Evolutionary conservation across 2,329 filamentous ascomycete genomes (phyloP).

Genomic region (Colletotrichum australisinense): DNA sequence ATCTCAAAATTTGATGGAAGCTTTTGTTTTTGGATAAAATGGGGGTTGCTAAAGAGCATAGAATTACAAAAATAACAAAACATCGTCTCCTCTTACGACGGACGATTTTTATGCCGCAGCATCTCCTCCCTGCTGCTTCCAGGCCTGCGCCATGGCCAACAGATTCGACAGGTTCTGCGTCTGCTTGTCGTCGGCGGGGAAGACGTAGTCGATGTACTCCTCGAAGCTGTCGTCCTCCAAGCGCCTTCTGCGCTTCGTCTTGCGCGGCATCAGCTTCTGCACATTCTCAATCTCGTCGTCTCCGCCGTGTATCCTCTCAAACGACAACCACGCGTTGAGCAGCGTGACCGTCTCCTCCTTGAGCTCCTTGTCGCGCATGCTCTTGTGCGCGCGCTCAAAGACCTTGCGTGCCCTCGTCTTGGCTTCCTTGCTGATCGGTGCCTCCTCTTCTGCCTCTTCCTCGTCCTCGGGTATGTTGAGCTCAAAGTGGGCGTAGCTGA

Average conservation of each 20-base stretch:
- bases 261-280: conserved; percentile 92
- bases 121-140: conserved; percentile 75
- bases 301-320: conserved; percentile 87
- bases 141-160: conserved; percentile 86
- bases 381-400: conserved; percentile 86
- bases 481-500: conserved; percentile 98
- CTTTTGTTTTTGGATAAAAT: not conserved
- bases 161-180: conserved; percentile 86
- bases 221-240: conserved; percentile 94
- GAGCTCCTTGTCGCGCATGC: conserved; percentile 89
- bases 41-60: no score
- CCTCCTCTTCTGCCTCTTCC: conserved; percentile 71
- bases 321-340: conserved; percentile 91
- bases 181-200: conserved; percentile 93
- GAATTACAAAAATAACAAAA: not conserved
- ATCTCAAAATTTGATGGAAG: not conserved
- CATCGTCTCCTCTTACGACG: not conserved
- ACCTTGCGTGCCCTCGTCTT: conserved; percentile 84
- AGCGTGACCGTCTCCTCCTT: conserved; percentile 95
- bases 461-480: conserved; percentile 88
- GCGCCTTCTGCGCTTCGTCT: conserved; percentile 91
- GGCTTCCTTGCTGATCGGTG: conserved; percentile 81
- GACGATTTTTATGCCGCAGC: not conserved
- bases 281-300: conserved; percentile 82
- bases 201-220: conserved; percentile 97